Evolutionary conservation across 2,329 filamentous ascomycete species (phyloP).

Genomic region (Epichloe coenophiala): DNA sequence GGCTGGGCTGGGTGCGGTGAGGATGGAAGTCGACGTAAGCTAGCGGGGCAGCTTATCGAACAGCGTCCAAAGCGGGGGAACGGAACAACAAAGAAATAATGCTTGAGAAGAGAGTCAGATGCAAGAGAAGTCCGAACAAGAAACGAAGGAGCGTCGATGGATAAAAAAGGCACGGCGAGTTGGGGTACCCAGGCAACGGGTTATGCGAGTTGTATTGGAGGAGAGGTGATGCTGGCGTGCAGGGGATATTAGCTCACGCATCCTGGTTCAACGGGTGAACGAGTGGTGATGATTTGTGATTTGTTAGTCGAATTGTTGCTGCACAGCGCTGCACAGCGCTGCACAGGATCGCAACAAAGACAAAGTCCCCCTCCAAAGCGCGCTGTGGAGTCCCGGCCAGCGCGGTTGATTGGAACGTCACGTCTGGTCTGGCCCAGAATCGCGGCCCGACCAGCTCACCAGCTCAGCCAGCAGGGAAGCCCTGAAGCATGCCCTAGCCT

Average conservation of each 20-base stretch:
- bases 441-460: not conserved
- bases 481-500: too few relatives aligned
- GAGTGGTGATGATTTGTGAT: too few relatives aligned
- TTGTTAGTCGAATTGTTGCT: too few relatives aligned
- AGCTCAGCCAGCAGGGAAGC: too few relatives aligned
- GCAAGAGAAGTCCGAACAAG: not conserved
- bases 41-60: not conserved
- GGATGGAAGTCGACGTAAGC: not conserved
- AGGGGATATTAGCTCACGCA: not conserved
- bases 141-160: not conserved
- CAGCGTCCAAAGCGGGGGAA: not conserved
- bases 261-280: too few relatives aligned
- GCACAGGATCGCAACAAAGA: too few relatives aligned
- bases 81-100: not conserved
- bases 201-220: not conserved
- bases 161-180: not conserved
- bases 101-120: not conserved
- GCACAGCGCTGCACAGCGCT: too few relatives aligned
- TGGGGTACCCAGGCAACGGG: not conserved
- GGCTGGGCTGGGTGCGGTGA: slow-evolving; percentile 1
- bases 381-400: not conserved
- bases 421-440: not conserved
- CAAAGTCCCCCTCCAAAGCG: too few relatives aligned
- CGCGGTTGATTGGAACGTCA: not conserved
- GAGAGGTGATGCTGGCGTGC: not conserved